Base-by-base conservation (phyloP, 2,329 filamentous ascomycete species). In the Pyrenophora tritici-repentis region DNA sequence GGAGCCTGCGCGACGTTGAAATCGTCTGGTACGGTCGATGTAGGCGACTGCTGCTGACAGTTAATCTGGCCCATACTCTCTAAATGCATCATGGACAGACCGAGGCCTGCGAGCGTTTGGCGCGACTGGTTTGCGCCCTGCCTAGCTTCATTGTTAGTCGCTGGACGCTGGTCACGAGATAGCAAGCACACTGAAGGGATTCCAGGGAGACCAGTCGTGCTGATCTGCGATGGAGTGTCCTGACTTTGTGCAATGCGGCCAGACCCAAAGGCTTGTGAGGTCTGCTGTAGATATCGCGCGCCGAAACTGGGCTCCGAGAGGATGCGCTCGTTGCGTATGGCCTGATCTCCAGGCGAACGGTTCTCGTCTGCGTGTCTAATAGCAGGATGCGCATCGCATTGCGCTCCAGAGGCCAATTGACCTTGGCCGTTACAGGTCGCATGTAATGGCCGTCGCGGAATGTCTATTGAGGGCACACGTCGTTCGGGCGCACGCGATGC, bases 161-260 rank as follows among this genome's bases (percentile, higher is more conserved):
- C 55, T 57, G 65, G 61, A 47, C 59, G 65, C 44, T 61, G 59
- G 51, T 73, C 69, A 55, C 68, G 61, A 50, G 71, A 72, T 45
- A 73, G 58, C 47, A 71, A 61, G 59, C 72, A 74, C 50, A 73
- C 59, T 6, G 71, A 73, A 37, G 73, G 73, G 34, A 74, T 56
- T 48, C 65, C 65, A 40, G 71, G 72, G 26, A 74, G 57, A 24
- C 65, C 68, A 55, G 69, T 68, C 1, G 65, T 61, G 56, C 65
- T 71, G 53, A 57, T 43, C 48, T 67, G 72, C 61, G 68, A 68
- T 34, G 64, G 58, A 44, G 52, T 51, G 40, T 63, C 60, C 53
- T 56, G 56, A 50, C 55, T 53, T 42, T 61, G 59, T 49, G 62
- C 49, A 47, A 56, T 50, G 50, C 58, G 55, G 54, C 53, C 53